phyloP scores from a whole-genome alignment of 257 asterid species.

The Gardenia jasminoides region DNA sequence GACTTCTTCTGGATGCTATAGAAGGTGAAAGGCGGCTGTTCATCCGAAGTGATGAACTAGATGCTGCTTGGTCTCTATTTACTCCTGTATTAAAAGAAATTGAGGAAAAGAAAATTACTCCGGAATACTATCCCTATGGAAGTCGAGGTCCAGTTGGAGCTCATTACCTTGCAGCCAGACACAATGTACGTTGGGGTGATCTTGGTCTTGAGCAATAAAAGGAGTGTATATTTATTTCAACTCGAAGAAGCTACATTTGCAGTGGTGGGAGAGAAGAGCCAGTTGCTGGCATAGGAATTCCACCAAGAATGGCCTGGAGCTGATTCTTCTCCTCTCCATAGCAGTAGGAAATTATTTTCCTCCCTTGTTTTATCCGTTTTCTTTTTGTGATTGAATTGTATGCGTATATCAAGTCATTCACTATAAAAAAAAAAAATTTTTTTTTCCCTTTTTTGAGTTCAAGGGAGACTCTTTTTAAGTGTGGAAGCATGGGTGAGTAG shows the following conservation, averaged over 20 bases:
- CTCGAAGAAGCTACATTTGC: background rate
- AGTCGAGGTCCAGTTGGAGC: constrained; percentile 98
- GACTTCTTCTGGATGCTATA: constrained; percentile 85
- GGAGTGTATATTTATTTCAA: background rate
- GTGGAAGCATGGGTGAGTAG: too few species aligned
- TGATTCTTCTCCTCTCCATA: background rate
- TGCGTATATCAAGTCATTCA: background rate
- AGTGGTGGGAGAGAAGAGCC: background rate
- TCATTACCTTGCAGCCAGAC: constrained; percentile 83
- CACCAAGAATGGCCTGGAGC: background rate
- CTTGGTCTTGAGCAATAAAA: constrained; percentile 58
- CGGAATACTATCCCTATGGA: constrained; percentile 89
- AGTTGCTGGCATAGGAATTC: too few species aligned
- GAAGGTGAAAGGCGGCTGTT: constrained; percentile 97
- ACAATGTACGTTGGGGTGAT: constrained; percentile 96
- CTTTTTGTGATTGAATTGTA: background rate
- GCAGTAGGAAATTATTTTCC: background rate
- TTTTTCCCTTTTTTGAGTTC: too few species aligned
- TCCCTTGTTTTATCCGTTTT: background rate
- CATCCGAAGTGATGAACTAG: constrained; percentile 89
- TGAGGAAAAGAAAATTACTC: constrained; percentile 62
- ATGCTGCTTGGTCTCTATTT: constrained; percentile 97
- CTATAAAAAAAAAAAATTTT: background rate
- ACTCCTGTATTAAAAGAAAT: constrained; percentile 82
- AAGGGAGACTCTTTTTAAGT: too few species aligned